These are phyloP conservation scores for Mycosarcoma maydis DNA, from an alignment of 1,284 basidiomycete genomes.

Conservation along the genomic window DNA sequence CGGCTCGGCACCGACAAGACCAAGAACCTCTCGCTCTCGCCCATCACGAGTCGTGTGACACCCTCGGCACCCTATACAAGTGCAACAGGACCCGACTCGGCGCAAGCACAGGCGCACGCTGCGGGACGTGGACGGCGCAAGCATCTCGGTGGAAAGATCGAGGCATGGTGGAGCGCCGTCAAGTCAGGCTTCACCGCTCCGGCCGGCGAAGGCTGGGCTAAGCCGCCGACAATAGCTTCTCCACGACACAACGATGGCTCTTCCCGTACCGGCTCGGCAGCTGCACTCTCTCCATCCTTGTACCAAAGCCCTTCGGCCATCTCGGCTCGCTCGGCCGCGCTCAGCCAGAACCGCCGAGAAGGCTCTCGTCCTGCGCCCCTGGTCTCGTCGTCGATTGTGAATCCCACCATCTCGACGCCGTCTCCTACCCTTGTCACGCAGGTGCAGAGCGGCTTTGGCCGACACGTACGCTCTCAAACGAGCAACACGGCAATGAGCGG, in stretches of 20 bases:
- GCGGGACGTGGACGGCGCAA: slow-evolving; percentile 43
- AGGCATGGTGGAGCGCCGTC: slow-evolving; percentile 64
- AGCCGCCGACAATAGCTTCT: slow-evolving; percentile 11
- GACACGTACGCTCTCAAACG: slow-evolving; percentile 43
- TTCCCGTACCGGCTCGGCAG: slow-evolving; percentile 17
- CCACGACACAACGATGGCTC: slow-evolving; percentile 14
- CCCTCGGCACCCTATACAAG: slow-evolving; percentile 35
- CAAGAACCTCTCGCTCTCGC: slow-evolving; percentile 54
- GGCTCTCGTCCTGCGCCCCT: slow-evolving; percentile 13
- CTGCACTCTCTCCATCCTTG: slow-evolving; percentile 35
- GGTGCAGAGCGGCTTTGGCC: slow-evolving; percentile 43
- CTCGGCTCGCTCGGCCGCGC: slow-evolving; percentile 7
- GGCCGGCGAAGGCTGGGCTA: slow-evolving; percentile 26
- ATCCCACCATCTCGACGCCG: slow-evolving; percentile 18
- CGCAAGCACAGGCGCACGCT: slow-evolving; percentile 28
- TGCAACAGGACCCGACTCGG: slow-evolving; percentile 18
- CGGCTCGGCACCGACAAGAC: slow-evolving; percentile 37
- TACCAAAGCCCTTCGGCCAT: slow-evolving; percentile 20
- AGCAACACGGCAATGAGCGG: slow-evolving; percentile 28
- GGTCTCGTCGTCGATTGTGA: slow-evolving; percentile 10
- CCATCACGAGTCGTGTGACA: slow-evolving; percentile 51
- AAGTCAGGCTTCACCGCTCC: slow-evolving; percentile 57
- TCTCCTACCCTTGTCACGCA: slow-evolving; percentile 39
- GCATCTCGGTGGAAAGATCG: slow-evolving; percentile 60
- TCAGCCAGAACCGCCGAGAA: slow-evolving; percentile 23